These are phyloP conservation scores for Guadua angustifolia DNA, from an alignment of 176 grass and related monocot species.

Conservation along the genomic window DNA sequence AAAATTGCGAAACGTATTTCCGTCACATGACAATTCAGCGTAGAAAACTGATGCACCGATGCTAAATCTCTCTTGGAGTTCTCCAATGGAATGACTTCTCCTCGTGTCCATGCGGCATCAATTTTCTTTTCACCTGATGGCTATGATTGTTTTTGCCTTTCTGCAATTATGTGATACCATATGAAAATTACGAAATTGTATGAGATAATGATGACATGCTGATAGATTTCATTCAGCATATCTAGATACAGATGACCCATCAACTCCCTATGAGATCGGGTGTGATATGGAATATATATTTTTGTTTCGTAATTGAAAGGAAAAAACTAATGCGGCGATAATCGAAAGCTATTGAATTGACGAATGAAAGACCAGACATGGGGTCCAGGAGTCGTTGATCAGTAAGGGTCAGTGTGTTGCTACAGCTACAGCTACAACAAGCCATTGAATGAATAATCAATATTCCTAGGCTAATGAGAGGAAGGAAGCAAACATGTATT, in stretches of 20 bases:
- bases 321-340: background rate
- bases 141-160: background rate
- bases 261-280: conserved; percentile 10
- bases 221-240: conserved; percentile 12
- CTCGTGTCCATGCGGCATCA: background rate
- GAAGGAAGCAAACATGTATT: conserved; percentile 22
- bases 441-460: conserved; percentile 20
- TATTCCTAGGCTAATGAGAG: conserved; percentile 27
- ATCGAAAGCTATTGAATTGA: conserved; percentile 7
- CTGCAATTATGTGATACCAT: background rate
- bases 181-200: background rate
- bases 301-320: conserved; percentile 19
- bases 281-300: background rate
- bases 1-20: background rate
- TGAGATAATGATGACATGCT: background rate
- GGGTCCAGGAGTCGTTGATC: conserved; percentile 28
- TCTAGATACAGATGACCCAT: conserved; percentile 26
- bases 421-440: background rate
- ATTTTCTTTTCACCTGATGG: background rate
- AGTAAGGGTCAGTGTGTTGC: conserved; percentile 11
- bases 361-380: conserved; percentile 9
- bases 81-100: background rate
- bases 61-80: conserved; percentile 2
- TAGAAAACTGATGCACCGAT: background rate
- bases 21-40: conserved; percentile 11